Conservation (phyloP, 129 eudicot genomes). For the sunflower (Helianthus annuus) region HanXRQr2.0-SUNRISE NC_035441.2:118614767-118615266, state of each 20-base stretch:
- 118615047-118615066: conserved; percentile 22
- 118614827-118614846: neutral
- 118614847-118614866: conserved; percentile 17
- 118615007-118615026: conserved; percentile 9
- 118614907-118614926: conserved; percentile 25
- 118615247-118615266: conserved; percentile 6
- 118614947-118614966: conserved; percentile 17
- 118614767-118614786: conserved; percentile 8
- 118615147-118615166: conserved; percentile 9
- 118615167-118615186: conserved; percentile 18
- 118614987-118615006: conserved; percentile 12
- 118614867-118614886: conserved; percentile 21
- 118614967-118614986: conserved; percentile 19
- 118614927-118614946: conserved; percentile 19
- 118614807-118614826: too few species aligned
- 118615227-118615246: neutral
- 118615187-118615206: conserved; percentile 15
- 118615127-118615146: conserved; percentile 21
- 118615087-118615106: conserved; percentile 11
- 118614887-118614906: conserved; percentile 28
- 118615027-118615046: conserved; percentile 30
- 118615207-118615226: neutral
- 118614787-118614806: conserved; percentile 2
- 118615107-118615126: conserved; percentile 15
- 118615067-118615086: conserved; percentile 17